Conservation (phyloP, 257 asterid genomes). For the Solanum sitiens region DNA sequence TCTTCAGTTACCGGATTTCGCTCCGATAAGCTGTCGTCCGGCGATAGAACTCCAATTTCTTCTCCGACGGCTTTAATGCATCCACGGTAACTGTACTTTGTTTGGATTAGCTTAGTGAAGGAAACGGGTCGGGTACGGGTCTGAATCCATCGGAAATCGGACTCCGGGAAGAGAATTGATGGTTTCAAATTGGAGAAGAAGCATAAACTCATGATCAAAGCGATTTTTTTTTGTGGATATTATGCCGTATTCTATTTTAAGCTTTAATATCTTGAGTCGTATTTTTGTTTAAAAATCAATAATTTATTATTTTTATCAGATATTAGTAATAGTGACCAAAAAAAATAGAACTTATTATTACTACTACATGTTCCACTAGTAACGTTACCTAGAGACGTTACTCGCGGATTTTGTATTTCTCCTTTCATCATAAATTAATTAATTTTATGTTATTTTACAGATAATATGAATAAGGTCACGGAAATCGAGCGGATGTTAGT, state of each 20-base stretch:
- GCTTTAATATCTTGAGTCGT: neutral
- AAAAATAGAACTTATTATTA: too few species aligned
- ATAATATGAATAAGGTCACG: too few species aligned
- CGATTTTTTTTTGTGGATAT: neutral
- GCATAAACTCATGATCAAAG: constrained; percentile 46
- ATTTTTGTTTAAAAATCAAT: neutral
- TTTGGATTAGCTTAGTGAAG: constrained; percentile 7
- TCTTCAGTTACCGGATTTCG: constrained; percentile 26
- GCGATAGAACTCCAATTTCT: constrained; percentile 39
- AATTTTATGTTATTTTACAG: too few species aligned
- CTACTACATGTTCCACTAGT: neutral
- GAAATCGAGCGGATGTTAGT: too few species aligned
- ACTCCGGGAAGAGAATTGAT: constrained; percentile 19
- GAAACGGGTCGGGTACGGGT: constrained; percentile 26
- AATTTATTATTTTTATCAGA: neutral
- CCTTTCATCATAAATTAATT: too few species aligned
- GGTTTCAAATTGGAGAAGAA: constrained; percentile 42
- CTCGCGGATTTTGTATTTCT: too few species aligned
- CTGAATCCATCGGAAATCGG: constrained; percentile 29
- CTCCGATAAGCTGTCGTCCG: constrained; percentile 49
- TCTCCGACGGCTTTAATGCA: constrained; percentile 33
- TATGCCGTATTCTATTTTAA: neutral
- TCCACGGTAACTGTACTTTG: neutral
- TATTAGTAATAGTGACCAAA: neutral
- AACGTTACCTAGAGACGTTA: neutral